A percentile compares a stretch with the other conserved stretches of the same genome.
These are phyloP conservation scores for Oryza meyeriana DNA, from an alignment of 176 grass and related monocot species.

Conservation along the genomic window DNA sequence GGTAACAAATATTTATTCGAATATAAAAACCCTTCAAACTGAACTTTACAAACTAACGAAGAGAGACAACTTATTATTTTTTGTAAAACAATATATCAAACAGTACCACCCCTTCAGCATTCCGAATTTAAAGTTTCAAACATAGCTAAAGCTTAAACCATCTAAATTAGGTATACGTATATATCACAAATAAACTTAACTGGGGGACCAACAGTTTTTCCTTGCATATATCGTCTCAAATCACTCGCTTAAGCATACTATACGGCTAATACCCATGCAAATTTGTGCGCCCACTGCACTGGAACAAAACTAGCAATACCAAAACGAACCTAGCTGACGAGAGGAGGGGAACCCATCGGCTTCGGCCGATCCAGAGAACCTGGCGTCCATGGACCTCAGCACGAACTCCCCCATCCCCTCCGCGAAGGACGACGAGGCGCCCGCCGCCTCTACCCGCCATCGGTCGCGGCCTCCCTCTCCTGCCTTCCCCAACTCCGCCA, in stretches of 20 bases:
- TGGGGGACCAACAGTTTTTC: neutral
- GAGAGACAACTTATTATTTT: too few species aligned
- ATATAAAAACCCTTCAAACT: too few species aligned
- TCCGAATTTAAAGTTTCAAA: neutral
- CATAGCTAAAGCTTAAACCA: constrained; percentile 3
- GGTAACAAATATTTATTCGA: too few species aligned
- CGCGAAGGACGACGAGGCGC: constrained; percentile 38
- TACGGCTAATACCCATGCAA: neutral
- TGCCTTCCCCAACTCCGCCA: constrained; percentile 34
- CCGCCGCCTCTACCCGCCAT: constrained; percentile 23
- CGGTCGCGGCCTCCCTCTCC: constrained; percentile 24
- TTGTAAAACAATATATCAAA: too few species aligned
- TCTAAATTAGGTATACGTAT: neutral
- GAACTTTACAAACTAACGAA: too few species aligned
- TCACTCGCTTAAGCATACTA: neutral
- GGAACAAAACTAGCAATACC: neutral
- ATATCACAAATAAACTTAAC: constrained; percentile 3
- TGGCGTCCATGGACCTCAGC: constrained; percentile 56
- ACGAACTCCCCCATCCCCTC: constrained; percentile 54
- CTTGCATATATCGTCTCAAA: neutral
- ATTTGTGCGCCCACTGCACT: neutral
- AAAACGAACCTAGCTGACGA: constrained; percentile 33
- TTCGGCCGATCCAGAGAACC: constrained; percentile 53
- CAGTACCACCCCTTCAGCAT: neutral
- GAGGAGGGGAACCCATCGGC: constrained; percentile 24